Conservation (phyloP, 352 stramenopile species). For the Globisporangium iwayamae region DNA sequence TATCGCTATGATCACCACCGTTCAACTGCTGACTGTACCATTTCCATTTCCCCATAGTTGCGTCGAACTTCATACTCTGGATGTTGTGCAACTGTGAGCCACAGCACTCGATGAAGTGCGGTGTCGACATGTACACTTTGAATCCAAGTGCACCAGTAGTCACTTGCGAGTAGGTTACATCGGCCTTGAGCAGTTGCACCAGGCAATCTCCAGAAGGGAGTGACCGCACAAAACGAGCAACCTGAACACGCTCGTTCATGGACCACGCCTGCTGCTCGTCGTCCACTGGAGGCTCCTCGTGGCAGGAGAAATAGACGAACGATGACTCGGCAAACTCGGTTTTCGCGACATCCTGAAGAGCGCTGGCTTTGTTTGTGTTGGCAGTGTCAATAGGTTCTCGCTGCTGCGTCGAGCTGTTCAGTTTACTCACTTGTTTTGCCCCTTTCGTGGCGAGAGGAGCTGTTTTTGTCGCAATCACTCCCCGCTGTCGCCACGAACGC, state of each 20-base stretch:
- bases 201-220: constrained; percentile 31
- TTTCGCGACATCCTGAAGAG: not conserved
- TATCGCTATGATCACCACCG: not conserved
- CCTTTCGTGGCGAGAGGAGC: not conserved
- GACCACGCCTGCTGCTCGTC: constrained; percentile 11
- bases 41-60: constrained; percentile 21
- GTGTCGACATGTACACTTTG: constrained; percentile 28
- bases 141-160: constrained; percentile 13
- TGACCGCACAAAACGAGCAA: constrained; percentile 29
- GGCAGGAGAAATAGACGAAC: constrained; percentile 33
- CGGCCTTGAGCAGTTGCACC: constrained; percentile 32
- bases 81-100: constrained; percentile 32
- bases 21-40: constrained; percentile 11
- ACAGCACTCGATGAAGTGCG: constrained; percentile 41
- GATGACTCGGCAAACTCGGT: constrained; percentile 27
- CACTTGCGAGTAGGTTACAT: constrained; percentile 5
- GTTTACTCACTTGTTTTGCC: not conserved
- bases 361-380: not conserved
- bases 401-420: not conserved
- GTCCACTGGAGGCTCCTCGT: constrained; percentile 14
- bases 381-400: not conserved
- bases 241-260: constrained; percentile 27
- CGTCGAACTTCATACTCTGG: constrained; percentile 29
- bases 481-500: not conserved
- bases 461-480: not conserved